Base-by-base conservation (phyloP, 306 rosid genomes). In the Malus sieversii region DNA sequence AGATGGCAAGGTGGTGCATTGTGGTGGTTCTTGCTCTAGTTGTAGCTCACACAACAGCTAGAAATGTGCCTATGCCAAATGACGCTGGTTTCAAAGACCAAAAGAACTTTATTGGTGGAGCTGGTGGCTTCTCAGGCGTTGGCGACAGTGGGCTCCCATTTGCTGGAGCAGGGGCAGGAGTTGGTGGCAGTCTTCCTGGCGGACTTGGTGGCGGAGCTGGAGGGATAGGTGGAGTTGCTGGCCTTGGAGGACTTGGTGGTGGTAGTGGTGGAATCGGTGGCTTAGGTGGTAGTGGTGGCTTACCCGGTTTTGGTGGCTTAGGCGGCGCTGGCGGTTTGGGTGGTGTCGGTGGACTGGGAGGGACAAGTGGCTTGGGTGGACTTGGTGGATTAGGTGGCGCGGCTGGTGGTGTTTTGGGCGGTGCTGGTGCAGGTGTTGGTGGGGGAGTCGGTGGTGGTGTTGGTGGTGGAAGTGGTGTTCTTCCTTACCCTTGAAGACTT, bases 31-130 rank as follows among this genome's bases (percentile, higher is more conserved):
- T 88, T 76, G 88, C 90, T 77, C 85, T 93, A 1, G 87, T 68
- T 1, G 75, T 83, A 71, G 86, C 70, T 59, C 85, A 75, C 22
- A 60, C 85, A 16, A 18, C 82, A 8, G 91, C 83, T 29, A 87
- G 95, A 76, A 79, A 83, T n/a, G 80, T 74, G 19, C 96, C 93
- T 0, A 74, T 14, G 22, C 70, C 82, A 3, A 74, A 22, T 4
- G 86, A 77, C n/a, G 87, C 77, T 5, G 89, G 86, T 29, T 32
- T 90, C 63, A 74, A 77, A 53, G 97, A 93, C 81, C 87, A 91
- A 71, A 93, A 93, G 91, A 93, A 91, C 82, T 51, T 94, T 74
- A 0, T 82, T 9, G 95, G 96, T 3, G 97, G 98, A 0, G 9
- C 83, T n/a, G 98, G 87, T 10, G 95, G 90, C 10, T 84, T 61